Percentiles rank a stretch among this genome's conserved stretches.
These are phyloP conservation scores for Platanus orientalis DNA, from an alignment of 164 flowering plant species.

Conservation along the genomic window DNA sequence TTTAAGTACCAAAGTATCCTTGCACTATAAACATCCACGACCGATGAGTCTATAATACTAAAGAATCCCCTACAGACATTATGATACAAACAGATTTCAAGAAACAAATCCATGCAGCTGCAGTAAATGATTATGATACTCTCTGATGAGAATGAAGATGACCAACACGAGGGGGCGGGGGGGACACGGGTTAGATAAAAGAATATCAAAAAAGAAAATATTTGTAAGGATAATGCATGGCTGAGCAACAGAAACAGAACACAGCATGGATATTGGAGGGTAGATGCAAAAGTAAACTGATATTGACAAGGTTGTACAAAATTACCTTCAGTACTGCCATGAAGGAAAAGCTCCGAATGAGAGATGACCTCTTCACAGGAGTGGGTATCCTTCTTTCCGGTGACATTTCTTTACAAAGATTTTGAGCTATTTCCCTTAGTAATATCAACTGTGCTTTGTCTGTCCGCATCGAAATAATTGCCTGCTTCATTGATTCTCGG, in stretches of 20 bases:
- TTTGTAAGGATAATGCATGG: background rate
- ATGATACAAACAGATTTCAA: no score
- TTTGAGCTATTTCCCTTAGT: constrained; percentile 88
- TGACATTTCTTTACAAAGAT: constrained; percentile 64
- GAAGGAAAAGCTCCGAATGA: constrained; percentile 41
- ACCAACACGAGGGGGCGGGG: no score
- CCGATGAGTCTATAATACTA: no score
- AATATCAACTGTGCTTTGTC: constrained; percentile 85
- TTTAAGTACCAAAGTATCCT: no score
- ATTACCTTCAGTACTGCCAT: constrained; percentile 64
- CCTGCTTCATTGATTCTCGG: constrained; percentile 92
- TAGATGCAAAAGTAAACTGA: background rate
- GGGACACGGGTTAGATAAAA: no score
- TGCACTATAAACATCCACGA: no score
- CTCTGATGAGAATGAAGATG: no score
- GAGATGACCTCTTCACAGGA: constrained; percentile 47
- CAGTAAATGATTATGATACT: no score
- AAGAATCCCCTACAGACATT: no score
- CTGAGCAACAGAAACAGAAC: background rate
- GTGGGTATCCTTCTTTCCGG: constrained; percentile 48
- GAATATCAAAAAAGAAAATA: background rate
- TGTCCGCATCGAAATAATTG: constrained; percentile 80
- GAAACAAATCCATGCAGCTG: no score
- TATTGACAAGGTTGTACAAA: background rate
- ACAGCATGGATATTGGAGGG: background rate